phyloP scores from a whole-genome alignment of 371 early-diverging fungal species.

The Mucor piriformis region DNA sequence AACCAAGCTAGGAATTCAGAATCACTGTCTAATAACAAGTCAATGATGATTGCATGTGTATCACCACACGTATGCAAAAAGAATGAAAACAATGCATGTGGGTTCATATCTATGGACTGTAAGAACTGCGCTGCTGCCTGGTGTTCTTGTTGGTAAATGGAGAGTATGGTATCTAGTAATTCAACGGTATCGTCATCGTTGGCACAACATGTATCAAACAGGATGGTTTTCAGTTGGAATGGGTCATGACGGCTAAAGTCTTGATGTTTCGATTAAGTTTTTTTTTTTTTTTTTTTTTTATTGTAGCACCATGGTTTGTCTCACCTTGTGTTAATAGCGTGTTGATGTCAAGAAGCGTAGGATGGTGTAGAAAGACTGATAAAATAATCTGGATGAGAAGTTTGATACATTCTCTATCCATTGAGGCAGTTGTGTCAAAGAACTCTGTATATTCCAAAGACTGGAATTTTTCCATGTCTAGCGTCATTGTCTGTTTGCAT shows the following conservation, averaged over 20 bases:
- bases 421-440: neutral
- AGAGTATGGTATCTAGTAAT: constrained; percentile 2
- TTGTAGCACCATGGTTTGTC: neutral
- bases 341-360: no score
- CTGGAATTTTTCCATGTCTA: constrained; percentile 4
- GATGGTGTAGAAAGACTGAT: neutral
- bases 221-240: neutral
- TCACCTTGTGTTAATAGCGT: no score
- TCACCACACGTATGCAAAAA: constrained; percentile 22
- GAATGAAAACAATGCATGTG: constrained; percentile 20
- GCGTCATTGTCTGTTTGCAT: neutral
- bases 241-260: no score
- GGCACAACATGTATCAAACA: constrained; percentile 24
- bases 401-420: constrained; percentile 11
- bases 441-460: constrained; percentile 25
- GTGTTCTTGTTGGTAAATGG: constrained; percentile 9
- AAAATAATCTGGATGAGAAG: neutral
- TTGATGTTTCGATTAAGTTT: neutral
- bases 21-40: constrained; percentile 21
- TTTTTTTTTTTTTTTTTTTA: neutral
- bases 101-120: constrained; percentile 14
- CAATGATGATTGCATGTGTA: constrained; percentile 26
- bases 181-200: constrained; percentile 21
- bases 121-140: neutral
- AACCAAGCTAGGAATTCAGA: constrained; percentile 21